Base-by-base conservation (phyloP, 768 basidiomycete species). In the Lentinus tigrinus region DNA sequence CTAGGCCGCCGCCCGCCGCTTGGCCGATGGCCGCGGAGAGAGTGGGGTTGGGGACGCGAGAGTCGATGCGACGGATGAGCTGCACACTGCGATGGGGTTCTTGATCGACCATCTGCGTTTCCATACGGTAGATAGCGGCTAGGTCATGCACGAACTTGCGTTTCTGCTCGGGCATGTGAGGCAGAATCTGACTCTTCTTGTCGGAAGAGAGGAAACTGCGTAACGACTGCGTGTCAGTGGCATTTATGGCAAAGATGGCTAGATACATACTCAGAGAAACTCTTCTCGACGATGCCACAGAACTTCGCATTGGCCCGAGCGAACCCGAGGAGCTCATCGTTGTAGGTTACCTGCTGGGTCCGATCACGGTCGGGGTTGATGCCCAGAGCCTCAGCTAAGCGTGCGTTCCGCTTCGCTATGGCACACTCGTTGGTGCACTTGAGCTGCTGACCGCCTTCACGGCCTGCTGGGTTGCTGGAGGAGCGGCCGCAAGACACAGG, bases 61-160 rank as follows among this genome's bases (percentile, higher is more conserved):
- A 88, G 69, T 97, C 95, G 47, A 95, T 73, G 14, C 93, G 82
- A 34, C 91, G 81, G 49, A 92, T 76, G 47, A 97, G 82, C 68
- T 93, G 89, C 1, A 96, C 89, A 63, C 92, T 88, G 47, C 92
- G 78, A 67, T 90, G 81, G 0, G 96, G 96, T 65, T 97, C 96
- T 65, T 90, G 89, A 69, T 98, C 96, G 19, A 99, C 84, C 77
- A 94, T 85, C 64, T 90, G 84, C 0, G 88, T 85, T 59, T 92
- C 89, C 69, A 98, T 84, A 19, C 92, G 80, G 69, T 96, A 98
- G 4, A 88, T 74, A 7, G 81, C 75, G 1, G 93, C 91, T 21
- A 97, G 80, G 61, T 86, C 83, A 53, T 85, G 82, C 4, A 95
- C 92, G 69, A 97, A 96, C 65, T 91, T 88, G 47, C 95, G 81